Evolutionary conservation across 768 basidiomycete species (phyloP).

Genomic region (Termitomyces titanicus): DNA sequence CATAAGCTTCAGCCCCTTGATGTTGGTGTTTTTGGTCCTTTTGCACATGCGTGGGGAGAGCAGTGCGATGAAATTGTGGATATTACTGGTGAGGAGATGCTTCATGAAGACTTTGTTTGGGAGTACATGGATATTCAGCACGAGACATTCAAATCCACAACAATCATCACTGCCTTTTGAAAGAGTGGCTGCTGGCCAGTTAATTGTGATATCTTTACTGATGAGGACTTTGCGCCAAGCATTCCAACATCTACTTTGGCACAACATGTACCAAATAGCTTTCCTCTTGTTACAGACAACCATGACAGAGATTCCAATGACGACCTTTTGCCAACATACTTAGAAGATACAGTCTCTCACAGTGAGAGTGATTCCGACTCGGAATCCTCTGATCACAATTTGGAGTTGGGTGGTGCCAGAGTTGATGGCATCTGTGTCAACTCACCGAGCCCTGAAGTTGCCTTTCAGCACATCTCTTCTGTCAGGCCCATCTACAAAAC

Average conservation of each 20-base stretch:
- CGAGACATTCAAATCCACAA: neutral
- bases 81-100: neutral
- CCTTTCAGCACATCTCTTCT: too few relatives aligned
- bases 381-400: neutral
- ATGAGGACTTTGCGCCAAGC: neutral
- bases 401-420: too few relatives aligned
- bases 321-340: too few relatives aligned
- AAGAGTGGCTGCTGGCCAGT: neutral
- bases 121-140: neutral
- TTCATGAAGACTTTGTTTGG: neutral
- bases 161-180: neutral
- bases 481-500: too few relatives aligned
- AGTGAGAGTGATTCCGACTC: neutral
- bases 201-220: neutral
- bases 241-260: neutral
- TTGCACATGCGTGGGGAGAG: conserved; percentile 19
- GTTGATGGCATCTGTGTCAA: too few relatives aligned
- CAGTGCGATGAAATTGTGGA: neutral
- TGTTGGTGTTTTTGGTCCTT: conserved; percentile 33
- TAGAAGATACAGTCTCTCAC: too few relatives aligned
- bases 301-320: too few relatives aligned
- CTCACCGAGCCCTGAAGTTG: too few relatives aligned
- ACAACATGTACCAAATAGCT: neutral
- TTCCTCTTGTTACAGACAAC: neutral
- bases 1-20: conserved; percentile 33